Percentiles rank a stretch among this genome's conserved stretches.
phyloP scores from a whole-genome alignment of 2,329 filamentous ascomycete species.

The Delphinella strobiligena region DNA sequence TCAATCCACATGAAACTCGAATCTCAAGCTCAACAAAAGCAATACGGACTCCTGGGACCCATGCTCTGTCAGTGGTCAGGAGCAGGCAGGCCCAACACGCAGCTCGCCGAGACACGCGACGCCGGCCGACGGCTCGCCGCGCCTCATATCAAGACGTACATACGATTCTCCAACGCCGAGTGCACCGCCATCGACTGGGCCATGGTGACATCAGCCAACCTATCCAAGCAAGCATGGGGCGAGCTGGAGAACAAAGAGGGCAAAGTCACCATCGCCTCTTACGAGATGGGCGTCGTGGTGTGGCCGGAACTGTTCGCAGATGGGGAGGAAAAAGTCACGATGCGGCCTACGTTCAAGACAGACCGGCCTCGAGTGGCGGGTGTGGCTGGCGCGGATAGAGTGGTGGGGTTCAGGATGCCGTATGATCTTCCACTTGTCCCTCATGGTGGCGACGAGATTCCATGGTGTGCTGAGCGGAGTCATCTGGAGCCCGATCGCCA shows the following conservation, averaged over 20 bases:
- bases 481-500: slow-evolving; percentile 53
- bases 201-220: slow-evolving; percentile 77
- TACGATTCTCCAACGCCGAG: slow-evolving; percentile 41
- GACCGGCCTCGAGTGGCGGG: slow-evolving; percentile 38
- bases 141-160: slow-evolving; percentile 84
- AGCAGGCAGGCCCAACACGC: slow-evolving; percentile 44
- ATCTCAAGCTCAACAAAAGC: slow-evolving; percentile 57
- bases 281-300: slow-evolving; percentile 71
- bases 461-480: slow-evolving; percentile 60
- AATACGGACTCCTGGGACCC: slow-evolving; percentile 59
- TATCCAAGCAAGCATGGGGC: slow-evolving; percentile 85
- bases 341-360: slow-evolving; percentile 56
- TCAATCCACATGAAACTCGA: slow-evolving; percentile 76
- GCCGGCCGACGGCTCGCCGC: slow-evolving; percentile 58
- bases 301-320: slow-evolving; percentile 52
- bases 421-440: slow-evolving; percentile 63
- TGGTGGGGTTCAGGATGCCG: slow-evolving; percentile 67
- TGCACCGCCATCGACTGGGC: slow-evolving; percentile 62
- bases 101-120: slow-evolving; percentile 42
- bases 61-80: slow-evolving; percentile 64
- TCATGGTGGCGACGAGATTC: slow-evolving; percentile 52
- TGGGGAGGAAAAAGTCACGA: slow-evolving; percentile 29
- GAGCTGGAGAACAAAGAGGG: slow-evolving; percentile 44
- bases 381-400: slow-evolving; percentile 13
- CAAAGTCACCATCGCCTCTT: slow-evolving; percentile 63